These are phyloP conservation scores for Fusarium nanum DNA, from an alignment of 2,329 filamentous ascomycete genomes.

Conservation along the genomic window DNA sequence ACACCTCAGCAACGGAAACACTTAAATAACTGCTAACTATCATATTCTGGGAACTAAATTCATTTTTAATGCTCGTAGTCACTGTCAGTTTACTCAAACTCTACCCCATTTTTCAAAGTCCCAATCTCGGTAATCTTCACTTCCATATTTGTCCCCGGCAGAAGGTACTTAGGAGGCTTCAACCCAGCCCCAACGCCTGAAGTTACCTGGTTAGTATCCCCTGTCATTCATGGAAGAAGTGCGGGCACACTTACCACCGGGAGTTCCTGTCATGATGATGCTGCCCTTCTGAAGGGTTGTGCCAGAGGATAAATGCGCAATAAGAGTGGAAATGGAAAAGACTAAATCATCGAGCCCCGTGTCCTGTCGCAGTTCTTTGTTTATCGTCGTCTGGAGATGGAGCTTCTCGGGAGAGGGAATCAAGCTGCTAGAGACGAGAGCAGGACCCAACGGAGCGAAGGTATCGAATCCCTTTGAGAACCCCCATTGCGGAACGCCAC, in stretches of 20 bases:
- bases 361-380: conserved; percentile 61
- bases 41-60: not conserved
- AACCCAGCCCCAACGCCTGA: conserved; percentile 59
- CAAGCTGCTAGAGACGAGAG: conserved; percentile 56
- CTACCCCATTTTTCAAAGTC: conserved; percentile 53
- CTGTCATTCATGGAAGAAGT: fast-evolving
- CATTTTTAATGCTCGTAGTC: not conserved
- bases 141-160: conserved; percentile 55
- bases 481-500: conserved; percentile 66
- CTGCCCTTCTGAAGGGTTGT: conserved; percentile 58
- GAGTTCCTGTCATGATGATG: conserved; percentile 61
- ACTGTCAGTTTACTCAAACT: not conserved
- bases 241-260: conserved; percentile 15
- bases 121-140: conserved; percentile 55
- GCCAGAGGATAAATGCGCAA: conserved; percentile 54
- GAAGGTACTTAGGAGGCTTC: conserved; percentile 53
- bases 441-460: conserved; percentile 64
- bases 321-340: conserved; percentile 55
- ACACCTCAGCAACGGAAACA: no score
- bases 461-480: conserved; percentile 69
- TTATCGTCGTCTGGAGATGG: conserved; percentile 58
- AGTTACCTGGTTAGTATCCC: not conserved
- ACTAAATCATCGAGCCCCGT: conserved; percentile 56
- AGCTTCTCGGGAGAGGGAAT: conserved; percentile 58
- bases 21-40: no score